Evolutionary conservation across 192 early-diverging fungal genomes (phyloP), one percentile per base, ranked within the genome.

Genomic region (Umbelopsis ramanniana): DNA sequence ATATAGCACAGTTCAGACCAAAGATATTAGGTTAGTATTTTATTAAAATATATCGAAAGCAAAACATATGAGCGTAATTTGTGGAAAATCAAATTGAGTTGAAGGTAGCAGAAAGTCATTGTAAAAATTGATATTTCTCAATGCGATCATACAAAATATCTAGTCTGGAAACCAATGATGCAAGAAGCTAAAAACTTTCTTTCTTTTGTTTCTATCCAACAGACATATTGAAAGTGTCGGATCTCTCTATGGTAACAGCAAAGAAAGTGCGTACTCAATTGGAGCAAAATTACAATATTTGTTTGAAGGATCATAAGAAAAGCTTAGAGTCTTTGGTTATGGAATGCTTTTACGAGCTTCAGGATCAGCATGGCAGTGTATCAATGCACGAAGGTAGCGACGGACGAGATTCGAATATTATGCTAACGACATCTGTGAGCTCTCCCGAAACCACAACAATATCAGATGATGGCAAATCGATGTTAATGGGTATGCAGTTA

Each of bases 251-350:
- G 14, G 75, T 82, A 2, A 76, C 77, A 7, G 77, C 81, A 15
- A 76, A 78, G 38, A 52, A 69, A 15, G 76, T 82, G 54, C 72
- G 81, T 40, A 75, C 71, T 29, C 45, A 77, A 68, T 63, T 82
- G 46, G 81, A 82, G 33, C 24, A 69, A 35, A 37, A 74, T 47
- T 71, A 68, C 38, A 72, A 67, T 53, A 70, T 70, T 22, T 72
- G 53, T 21, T 70, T 82, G 6, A 55, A 46, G 5, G 29, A 66
- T 21, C 47, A 79, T 21, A 79, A 82, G 67, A 67, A 70, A 2
- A 55, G 70, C 29, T 73, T 82, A 33, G 81, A 82, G 53, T 74
- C 73, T 10, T 45, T 82, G 19, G 77, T 82, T 12, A 76, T 82
- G 72, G 76, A 76, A 60, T 79, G 75, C 52, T 79, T 76, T 68